Evolutionary conservation across 257 asterid species (phyloP), one percentile per base, ranked within the genome.

Genomic region (Fraxinus cuspidata): DNA sequence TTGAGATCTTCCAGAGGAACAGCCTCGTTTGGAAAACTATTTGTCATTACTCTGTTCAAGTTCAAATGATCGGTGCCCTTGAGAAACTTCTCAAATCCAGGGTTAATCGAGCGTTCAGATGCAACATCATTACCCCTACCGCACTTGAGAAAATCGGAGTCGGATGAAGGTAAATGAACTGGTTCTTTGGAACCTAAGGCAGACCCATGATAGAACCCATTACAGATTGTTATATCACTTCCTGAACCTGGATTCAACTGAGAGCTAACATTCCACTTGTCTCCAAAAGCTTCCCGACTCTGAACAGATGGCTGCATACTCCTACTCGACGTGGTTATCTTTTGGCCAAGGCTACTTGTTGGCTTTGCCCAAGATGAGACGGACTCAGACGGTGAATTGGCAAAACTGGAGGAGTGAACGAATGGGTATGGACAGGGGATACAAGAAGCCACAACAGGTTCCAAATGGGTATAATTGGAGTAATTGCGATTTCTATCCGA

Each of bases 331-430:
- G 86, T 77, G 65, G 88, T 73, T 21, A 81, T 40, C 67, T 87
- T 88, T 81, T 88, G 93, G 56, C 89, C 73, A 79, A 86, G 81
- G 85, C 87, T 77, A 78, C 83, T 74, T 8, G 80, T 66, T 23
- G 95, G 86, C 78, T 88, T 94, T 72, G 82, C 89, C 96, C 91
- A 86, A 34, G 97, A 78, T n/a, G 93, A 75, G 74, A 81, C 87
- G 1, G 89, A 38, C 34, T 90, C 92, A 19, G 91, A 80, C 88
- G 87, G 85, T 16, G 91, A 78, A 78, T 84, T 79, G 63, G 88
- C 58, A 68, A 77, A 81, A 65, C 82, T 74, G 35, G 94, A 73
- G 37, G 93, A 84, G 82, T 79, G 79, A 19, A 74, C 79, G 75
- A 82, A 87, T 15, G 92, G 84, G 71, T 74, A 86, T 18, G 90